Evolutionary conservation across 2,329 filamentous ascomycete species (phyloP).

Genomic region (Epichloe brachyelytri): DNA sequence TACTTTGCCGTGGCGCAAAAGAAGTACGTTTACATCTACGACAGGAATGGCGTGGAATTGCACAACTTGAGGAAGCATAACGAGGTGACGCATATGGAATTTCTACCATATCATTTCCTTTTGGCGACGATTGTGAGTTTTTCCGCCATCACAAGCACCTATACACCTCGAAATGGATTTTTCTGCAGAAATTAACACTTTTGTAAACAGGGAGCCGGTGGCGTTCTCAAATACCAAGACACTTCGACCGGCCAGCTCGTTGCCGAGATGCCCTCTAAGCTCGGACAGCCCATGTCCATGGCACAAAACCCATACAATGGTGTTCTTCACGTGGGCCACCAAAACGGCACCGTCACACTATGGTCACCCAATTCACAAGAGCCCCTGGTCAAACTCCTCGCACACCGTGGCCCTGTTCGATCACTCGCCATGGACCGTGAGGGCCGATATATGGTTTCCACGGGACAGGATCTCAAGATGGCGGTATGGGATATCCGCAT

Average conservation of each 20-base stretch:
- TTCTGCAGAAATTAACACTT: background rate
- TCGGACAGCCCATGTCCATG: constrained; percentile 73
- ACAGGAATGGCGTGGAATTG: constrained; percentile 77
- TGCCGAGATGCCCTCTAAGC: constrained; percentile 69
- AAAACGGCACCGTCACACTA: constrained; percentile 85
- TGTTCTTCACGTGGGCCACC: constrained; percentile 81
- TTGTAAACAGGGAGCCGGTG: constrained; percentile 50
- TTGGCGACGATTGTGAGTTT: constrained; percentile 65
- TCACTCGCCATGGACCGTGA: constrained; percentile 76
- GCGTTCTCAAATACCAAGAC: constrained; percentile 87
- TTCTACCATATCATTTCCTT: constrained; percentile 91
- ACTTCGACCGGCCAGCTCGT: constrained; percentile 86
- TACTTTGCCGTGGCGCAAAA: constrained; percentile 93
- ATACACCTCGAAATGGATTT: background rate
- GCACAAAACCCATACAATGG: constrained; percentile 87
- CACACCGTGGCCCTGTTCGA: constrained; percentile 79
- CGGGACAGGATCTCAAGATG: constrained; percentile 82
- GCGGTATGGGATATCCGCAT: constrained; percentile 92
- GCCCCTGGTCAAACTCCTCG: constrained; percentile 80
- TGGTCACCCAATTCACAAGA: constrained; percentile 90
- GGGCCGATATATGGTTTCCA: constrained; percentile 90
- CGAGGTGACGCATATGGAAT: constrained; percentile 89
- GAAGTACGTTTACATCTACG: constrained; percentile 95
- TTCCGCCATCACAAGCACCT: background rate
- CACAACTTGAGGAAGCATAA: constrained; percentile 84